Evolutionary conservation across 78 protist species (phyloP), one percentile per base, ranked within the genome.

Genomic region (slime mould (Dictyostelium discoideum)): DNA sequence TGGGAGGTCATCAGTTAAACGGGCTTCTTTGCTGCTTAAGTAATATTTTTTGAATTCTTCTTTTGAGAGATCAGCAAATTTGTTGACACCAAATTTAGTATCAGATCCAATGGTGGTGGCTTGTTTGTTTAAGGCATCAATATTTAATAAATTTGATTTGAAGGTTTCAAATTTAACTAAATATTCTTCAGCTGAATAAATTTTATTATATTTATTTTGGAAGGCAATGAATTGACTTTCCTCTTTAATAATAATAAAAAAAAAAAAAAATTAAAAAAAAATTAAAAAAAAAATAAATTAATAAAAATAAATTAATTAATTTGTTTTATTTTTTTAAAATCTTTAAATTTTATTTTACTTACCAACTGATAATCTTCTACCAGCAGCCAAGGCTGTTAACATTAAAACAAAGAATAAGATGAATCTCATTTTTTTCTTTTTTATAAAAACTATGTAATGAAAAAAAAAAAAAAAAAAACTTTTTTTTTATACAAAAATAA

Each of bases 31-130:
- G 16, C 39, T n/a, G 26, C 78, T 86, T 54, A 85, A 46, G 81
- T 93, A 87, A 92, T 10, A 86, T 2, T 50, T 44, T 63, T 92
- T 78, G 92, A 93, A 93, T 50, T 93, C 93, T 22, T 18, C 73
- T 5, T 11, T 24, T 13, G 85, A 46, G 20, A 93, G 86, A 81
- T 93, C 96, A 44, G 94, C 92, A 65, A 93, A 86, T 63, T 84
- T 73, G 48, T 85, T 93, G 32, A 93, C 92, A 86, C 93, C 96
- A 54, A 93, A 85, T 39, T 26, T 74, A 22, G 65, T 39, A 32
- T 54, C 24, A 2, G 94, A 89, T 24, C 46, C 14, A 0, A 14
- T 0, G 2, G 39, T 4, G 2, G 42, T 54, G 67, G 94, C 63
- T n/a, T 81, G 46, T 3, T 54, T 39, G 39, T 89, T 89, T 74